A percentile compares a stretch with the other conserved stretches of the same genome.
Conservation (phyloP, 225 moss, liverwort and hornwort species). For the Thuidium tamariscinum region DNA sequence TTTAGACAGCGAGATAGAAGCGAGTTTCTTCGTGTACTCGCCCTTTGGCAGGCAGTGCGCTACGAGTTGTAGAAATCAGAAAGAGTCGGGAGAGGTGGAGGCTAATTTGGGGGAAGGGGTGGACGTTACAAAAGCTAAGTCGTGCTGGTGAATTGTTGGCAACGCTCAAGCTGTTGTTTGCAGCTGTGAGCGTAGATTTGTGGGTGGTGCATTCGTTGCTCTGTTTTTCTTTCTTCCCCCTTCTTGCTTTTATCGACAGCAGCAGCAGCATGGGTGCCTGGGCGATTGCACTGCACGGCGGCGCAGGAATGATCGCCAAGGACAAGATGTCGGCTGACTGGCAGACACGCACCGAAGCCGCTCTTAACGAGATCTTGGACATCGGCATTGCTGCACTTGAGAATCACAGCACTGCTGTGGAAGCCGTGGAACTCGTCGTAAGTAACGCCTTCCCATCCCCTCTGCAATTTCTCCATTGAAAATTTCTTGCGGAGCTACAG, state of each 20-base stretch:
- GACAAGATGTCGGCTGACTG: constrained; percentile 37
- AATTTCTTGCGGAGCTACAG: background rate
- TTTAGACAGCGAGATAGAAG: background rate
- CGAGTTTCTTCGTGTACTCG: background rate
- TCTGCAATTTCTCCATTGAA: background rate
- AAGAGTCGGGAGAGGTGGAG: background rate
- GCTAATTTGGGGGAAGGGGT: background rate
- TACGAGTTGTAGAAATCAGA: background rate
- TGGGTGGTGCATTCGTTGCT: background rate
- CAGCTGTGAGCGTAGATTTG: constrained; percentile 12
- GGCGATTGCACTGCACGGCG: constrained; percentile 97
- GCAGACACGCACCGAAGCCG: constrained; percentile 40
- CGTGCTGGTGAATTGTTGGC: background rate
- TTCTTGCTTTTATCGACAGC: background rate
- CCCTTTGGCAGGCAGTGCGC: background rate
- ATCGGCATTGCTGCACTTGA: constrained; percentile 67
- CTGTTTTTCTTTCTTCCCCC: background rate
- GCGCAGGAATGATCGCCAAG: constrained; percentile 73
- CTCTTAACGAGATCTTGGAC: constrained; percentile 59
- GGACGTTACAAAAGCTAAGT: background rate
- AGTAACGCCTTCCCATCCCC: background rate
- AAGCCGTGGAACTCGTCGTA: constrained; percentile 90
- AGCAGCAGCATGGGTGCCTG: constrained; percentile 55
- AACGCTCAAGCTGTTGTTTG: constrained; percentile 19
- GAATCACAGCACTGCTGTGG: constrained; percentile 49